Conservation (phyloP, 2,329 filamentous ascomycete species). For the Ophiostoma perfectum region DNA sequence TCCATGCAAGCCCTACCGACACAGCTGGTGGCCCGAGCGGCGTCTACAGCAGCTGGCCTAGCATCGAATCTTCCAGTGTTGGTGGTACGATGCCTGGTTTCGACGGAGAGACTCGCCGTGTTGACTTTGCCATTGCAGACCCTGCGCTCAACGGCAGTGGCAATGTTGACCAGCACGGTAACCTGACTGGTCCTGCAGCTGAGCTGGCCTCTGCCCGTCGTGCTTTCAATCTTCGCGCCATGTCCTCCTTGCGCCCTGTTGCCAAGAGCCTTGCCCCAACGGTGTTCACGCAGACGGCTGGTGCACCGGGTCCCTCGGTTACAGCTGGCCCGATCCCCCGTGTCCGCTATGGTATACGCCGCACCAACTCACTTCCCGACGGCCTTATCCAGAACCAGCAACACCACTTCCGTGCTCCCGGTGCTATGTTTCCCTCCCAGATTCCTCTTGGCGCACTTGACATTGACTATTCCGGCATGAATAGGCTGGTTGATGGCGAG, state of each 20-base stretch:
- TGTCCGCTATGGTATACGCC: conserved; percentile 60
- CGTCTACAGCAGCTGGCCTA: neutral
- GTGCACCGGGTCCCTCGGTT: conserved; percentile 28
- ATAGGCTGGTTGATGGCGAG: conserved; percentile 20
- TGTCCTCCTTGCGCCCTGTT: conserved; percentile 58
- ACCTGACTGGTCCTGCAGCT: conserved; percentile 28
- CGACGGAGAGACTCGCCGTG: conserved; percentile 34
- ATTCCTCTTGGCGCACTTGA: conserved; percentile 38
- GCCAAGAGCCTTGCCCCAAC: conserved; percentile 65
- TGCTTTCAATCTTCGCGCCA: conserved; percentile 53
- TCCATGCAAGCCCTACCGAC: neutral
- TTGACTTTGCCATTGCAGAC: conserved; percentile 39
- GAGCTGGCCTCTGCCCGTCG: conserved; percentile 36
- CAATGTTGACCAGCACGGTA: conserved; percentile 11
- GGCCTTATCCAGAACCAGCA: conserved; percentile 46
- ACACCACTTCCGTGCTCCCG: conserved; percentile 46
- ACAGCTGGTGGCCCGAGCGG: conserved; percentile 25
- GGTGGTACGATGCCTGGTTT: neutral
- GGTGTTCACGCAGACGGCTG: conserved; percentile 55
- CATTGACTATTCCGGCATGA: conserved; percentile 21
- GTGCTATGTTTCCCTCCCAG: conserved; percentile 46
- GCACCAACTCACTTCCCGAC: conserved; percentile 69
- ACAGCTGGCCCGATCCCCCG: conserved; percentile 48
- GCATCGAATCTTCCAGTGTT: neutral
- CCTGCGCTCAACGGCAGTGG: conserved; percentile 28